Evolutionary conservation across 495 filamentous ascomycete genomes (phyloP).

Genomic region (Aspergillus saccharolyticus): DNA sequence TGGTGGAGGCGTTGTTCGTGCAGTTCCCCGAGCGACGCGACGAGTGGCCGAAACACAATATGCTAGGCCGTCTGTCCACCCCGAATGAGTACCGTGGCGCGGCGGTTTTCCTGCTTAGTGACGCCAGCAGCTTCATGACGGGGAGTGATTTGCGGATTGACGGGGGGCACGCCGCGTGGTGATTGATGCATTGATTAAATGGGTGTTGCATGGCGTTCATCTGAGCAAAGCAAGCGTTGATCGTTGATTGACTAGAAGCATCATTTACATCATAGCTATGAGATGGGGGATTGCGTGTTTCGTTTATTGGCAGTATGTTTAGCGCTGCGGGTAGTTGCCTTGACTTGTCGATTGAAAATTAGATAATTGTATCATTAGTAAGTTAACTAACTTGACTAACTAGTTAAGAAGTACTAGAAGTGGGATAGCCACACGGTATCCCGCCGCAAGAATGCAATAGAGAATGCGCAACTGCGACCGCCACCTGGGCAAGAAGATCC

Average conservation of each 20-base stretch:
- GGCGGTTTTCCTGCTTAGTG: constrained; percentile 78
- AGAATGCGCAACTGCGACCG: too few relatives aligned
- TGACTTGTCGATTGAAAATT: too few relatives aligned
- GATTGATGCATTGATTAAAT: too few relatives aligned
- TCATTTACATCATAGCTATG: background rate
- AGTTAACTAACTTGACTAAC: too few relatives aligned
- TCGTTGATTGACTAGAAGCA: background rate
- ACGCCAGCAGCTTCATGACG: constrained; percentile 86
- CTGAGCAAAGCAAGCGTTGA: constrained; percentile 1
- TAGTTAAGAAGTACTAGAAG: too few relatives aligned
- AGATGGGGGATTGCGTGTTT: background rate
- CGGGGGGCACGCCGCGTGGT: constrained; percentile 80
- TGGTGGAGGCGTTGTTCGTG: constrained; percentile 77
- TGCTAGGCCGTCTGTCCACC: constrained; percentile 74
- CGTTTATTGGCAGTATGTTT: background rate
- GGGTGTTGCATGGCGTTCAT: constrained; percentile 11
- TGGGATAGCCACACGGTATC: too few relatives aligned
- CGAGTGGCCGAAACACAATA: constrained; percentile 83
- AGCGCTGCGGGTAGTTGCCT: background rate
- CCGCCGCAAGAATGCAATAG: too few relatives aligned
- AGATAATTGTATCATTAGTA: too few relatives aligned
- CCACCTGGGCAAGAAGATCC: too few relatives aligned
- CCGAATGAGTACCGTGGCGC: constrained; percentile 79
- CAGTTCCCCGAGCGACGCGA: constrained; percentile 67
- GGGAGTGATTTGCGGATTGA: constrained; percentile 76